Percentiles rank a stretch among this genome's conserved stretches.
These are phyloP conservation scores for Venturia asperata DNA, from an alignment of 2,329 filamentous ascomycete genomes.

Conservation along the genomic window DNA sequence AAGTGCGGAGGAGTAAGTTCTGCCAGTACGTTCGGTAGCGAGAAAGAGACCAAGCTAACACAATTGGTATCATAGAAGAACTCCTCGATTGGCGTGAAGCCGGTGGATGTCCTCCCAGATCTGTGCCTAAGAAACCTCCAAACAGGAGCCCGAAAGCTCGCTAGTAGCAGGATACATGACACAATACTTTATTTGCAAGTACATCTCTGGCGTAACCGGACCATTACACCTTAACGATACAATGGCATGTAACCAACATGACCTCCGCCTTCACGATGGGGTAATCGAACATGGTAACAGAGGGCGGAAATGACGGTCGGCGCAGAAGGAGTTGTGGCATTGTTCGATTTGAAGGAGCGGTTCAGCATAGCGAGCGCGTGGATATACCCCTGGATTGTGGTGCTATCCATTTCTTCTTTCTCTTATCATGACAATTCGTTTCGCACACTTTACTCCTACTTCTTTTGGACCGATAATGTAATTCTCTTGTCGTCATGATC, in stretches of 20 bases:
- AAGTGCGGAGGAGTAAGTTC: conserved; percentile 18
- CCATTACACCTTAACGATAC: not conserved
- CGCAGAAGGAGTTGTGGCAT: not conserved
- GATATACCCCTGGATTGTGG: conserved; percentile 13
- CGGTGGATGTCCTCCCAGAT: conserved; percentile 17
- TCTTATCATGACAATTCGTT: not conserved
- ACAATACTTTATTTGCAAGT: not conserved
- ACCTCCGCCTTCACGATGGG: not conserved
- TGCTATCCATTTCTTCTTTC: not conserved
- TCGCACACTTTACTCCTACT: not conserved
- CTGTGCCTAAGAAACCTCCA: conserved; percentile 9
- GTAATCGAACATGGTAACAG: not conserved
- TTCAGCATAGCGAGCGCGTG: conserved; percentile 11
- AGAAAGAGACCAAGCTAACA: not conserved
- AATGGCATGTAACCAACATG: not conserved
- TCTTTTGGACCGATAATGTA: not conserved
- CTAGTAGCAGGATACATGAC: not conserved
- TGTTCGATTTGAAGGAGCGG: not conserved
- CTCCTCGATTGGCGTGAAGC: conserved; percentile 19
- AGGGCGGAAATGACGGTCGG: not conserved
- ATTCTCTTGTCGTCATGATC: not conserved
- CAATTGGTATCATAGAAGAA: conserved; percentile 13
- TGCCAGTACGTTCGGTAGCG: not conserved
- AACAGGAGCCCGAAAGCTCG: conserved; percentile 13
- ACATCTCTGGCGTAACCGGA: not conserved